Evolutionary conservation across 345 rosid species (phyloP).

Genomic region (Aquilaria sinensis): DNA sequence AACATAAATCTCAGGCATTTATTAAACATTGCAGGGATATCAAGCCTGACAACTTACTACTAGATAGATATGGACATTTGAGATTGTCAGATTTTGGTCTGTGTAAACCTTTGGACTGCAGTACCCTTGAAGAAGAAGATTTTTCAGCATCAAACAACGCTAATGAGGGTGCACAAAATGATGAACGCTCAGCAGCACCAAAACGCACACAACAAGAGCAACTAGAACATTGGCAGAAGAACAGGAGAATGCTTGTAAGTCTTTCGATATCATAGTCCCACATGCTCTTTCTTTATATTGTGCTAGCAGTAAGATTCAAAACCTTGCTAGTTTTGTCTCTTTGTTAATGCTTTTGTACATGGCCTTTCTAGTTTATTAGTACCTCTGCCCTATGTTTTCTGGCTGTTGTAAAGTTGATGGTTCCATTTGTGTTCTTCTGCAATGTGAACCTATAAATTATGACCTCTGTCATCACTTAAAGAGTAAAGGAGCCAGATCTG

Average conservation of each 20-base stretch:
- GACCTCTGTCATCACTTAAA: background rate
- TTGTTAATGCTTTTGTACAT: slow-evolving; percentile 2
- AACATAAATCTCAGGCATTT: slow-evolving; percentile 7
- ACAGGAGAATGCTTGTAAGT: slow-evolving; percentile 84
- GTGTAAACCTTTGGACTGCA: slow-evolving; percentile 89
- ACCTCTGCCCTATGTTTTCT: background rate
- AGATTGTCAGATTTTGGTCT: slow-evolving; percentile 94
- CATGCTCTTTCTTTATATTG: slow-evolving; percentile 2
- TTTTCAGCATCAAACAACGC: slow-evolving; percentile 35
- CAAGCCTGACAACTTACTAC: slow-evolving; percentile 90
- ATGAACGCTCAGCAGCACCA: slow-evolving; percentile 40
- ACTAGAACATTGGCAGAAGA: slow-evolving; percentile 87
- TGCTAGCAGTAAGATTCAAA: background rate
- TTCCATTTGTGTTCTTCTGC: no score
- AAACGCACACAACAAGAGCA: slow-evolving; percentile 89
- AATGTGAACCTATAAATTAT: background rate
- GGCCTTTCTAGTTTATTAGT: background rate
- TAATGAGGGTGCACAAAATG: slow-evolving; percentile 35
- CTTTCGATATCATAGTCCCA: slow-evolving; percentile 10
- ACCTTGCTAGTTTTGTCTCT: background rate
- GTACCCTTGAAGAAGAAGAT: slow-evolving; percentile 68
- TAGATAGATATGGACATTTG: slow-evolving; percentile 81
- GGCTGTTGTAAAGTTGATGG: background rate
- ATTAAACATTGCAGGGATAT: slow-evolving; percentile 55
- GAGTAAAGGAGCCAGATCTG: no score